Evolutionary conservation across 2,329 filamentous ascomycete genomes (phyloP).

Genomic region (Diaporthe nobilis): DNA sequence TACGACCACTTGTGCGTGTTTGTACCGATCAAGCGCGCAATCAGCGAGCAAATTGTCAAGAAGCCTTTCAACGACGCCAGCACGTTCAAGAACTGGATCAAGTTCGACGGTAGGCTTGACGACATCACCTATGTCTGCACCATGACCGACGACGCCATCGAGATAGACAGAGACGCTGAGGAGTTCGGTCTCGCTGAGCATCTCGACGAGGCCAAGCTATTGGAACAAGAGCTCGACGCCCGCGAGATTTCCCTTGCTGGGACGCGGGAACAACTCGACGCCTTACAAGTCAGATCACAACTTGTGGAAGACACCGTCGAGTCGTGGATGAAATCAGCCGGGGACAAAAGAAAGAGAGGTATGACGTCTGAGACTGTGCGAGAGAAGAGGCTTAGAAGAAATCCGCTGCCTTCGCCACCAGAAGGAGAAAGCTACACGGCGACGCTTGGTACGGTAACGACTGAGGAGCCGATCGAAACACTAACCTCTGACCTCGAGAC

Average conservation of each 20-base stretch:
- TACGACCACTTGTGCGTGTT: conserved; percentile 14
- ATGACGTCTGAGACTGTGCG: neutral
- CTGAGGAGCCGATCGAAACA: neutral
- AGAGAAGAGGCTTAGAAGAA: conserved; percentile 5
- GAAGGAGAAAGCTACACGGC: no score
- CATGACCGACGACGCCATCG: neutral
- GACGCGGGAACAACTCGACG: neutral
- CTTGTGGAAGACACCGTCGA: neutral
- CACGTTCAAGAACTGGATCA: conserved; percentile 22
- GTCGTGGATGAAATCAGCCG: neutral
- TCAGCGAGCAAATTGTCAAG: conserved; percentile 19
- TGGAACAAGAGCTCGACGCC: neutral
- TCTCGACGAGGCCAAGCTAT: neutral
- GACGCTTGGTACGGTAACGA: neutral
- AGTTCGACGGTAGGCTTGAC: neutral
- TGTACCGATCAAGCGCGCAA: conserved; percentile 9
- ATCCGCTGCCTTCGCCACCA: neutral
- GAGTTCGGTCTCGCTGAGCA: neutral
- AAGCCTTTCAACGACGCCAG: conserved; percentile 11
- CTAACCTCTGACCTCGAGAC: neutral
- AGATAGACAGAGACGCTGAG: conserved; percentile 5
- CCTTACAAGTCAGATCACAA: neutral
- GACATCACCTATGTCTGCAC: conserved; percentile 11
- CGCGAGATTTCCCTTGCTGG: neutral
- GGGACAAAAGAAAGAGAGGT: neutral